Evolutionary conservation across 345 rosid species (phyloP).

Genomic region (Lenwebbia sp.): DNA sequence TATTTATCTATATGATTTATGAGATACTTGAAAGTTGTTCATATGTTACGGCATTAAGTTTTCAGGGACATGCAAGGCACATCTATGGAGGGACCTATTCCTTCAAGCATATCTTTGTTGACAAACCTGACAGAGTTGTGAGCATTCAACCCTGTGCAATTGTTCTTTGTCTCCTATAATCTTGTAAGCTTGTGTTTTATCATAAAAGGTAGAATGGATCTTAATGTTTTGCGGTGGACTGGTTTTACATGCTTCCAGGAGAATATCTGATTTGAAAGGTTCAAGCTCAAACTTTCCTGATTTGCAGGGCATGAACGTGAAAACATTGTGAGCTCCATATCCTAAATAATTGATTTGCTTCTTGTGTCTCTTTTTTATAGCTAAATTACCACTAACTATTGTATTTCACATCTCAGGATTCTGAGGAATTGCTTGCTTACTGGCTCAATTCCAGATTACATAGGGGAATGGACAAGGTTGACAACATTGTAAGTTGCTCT

Average conservation of each 20-base stretch:
- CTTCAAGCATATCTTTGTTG: constrained; percentile 43
- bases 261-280: constrained; percentile 66
- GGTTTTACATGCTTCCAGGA: constrained; percentile 24
- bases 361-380: not conserved
- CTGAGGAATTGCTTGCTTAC: constrained; percentile 52
- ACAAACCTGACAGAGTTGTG: constrained; percentile 44
- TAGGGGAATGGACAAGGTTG: constrained; percentile 21
- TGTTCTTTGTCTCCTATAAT: not conserved
- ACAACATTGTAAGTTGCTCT: constrained; percentile 41
- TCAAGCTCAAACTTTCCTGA: constrained; percentile 43
- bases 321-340: constrained; percentile 37
- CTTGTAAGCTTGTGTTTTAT: not conserved
- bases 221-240: not conserved
- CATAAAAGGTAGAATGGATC: not conserved
- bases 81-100: constrained; percentile 82
- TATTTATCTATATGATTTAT: too few relatives aligned
- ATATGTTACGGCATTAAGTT: not conserved
- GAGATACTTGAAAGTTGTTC: not conserved
- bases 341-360: not conserved
- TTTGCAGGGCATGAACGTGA: constrained; percentile 10
- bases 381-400: not conserved
- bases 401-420: constrained; percentile 22
- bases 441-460: constrained; percentile 30
- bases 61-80: constrained; percentile 78
- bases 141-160: constrained; percentile 3